Conservation (phyloP, 768 basidiomycete genomes). For the Boletus subparvulus region DNA sequence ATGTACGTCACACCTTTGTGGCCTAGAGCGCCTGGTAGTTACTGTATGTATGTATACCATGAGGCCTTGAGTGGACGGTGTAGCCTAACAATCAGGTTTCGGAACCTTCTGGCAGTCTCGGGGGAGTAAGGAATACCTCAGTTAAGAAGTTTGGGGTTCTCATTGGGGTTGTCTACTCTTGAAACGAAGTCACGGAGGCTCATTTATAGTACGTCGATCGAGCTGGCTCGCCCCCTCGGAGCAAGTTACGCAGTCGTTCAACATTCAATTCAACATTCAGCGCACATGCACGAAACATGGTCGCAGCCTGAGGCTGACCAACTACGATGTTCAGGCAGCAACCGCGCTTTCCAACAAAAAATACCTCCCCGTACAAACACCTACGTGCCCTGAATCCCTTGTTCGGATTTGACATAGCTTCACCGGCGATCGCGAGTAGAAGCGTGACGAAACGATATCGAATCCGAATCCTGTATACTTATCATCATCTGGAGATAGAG, state of each 20-base stretch:
- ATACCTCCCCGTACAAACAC: background rate
- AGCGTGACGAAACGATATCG: background rate
- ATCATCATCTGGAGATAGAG: background rate
- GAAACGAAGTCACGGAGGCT: background rate
- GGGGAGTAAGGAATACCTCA: too few species aligned
- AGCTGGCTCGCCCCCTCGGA: background rate
- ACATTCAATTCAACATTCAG: background rate
- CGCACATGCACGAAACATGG: background rate
- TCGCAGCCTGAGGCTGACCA: background rate
- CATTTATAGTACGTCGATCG: background rate
- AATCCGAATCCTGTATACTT: background rate
- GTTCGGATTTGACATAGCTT: background rate
- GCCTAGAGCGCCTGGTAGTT: background rate
- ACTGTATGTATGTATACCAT: background rate
- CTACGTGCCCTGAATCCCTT: background rate
- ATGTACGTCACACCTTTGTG: background rate
- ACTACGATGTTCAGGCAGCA: too few species aligned
- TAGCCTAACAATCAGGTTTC: background rate
- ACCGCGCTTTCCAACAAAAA: background rate
- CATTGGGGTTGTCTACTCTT: background rate
- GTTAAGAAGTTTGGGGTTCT: background rate
- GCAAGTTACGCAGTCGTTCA: background rate
- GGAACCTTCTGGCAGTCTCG: too few species aligned
- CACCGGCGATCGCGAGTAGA: slow-evolving; percentile 1
- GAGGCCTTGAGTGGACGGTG: background rate